Conservation (phyloP, 1,284 basidiomycete genomes). For the Microbotryomycetes sp. region DNA sequence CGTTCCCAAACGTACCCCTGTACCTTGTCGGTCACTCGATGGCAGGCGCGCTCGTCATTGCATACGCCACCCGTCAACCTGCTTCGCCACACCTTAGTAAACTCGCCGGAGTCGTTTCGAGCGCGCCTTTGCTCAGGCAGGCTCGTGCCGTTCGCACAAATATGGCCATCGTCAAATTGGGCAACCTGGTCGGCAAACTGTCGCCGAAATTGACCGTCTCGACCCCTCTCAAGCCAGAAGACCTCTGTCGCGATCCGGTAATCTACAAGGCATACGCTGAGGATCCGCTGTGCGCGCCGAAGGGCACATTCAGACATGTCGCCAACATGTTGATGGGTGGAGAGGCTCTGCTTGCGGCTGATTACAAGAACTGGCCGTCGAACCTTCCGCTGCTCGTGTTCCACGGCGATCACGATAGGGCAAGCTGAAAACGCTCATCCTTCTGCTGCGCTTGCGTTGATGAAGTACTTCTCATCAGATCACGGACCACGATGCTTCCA, state of each 20-base stretch:
- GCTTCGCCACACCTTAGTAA: conserved; percentile 33
- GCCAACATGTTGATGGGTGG: conserved; percentile 40
- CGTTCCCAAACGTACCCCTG: conserved; percentile 29
- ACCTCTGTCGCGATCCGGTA: conserved; percentile 31
- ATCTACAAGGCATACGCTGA: conserved; percentile 29
- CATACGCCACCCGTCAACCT: conserved; percentile 37
- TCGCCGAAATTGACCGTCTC: conserved; percentile 18
- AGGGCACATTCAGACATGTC: conserved; percentile 36
- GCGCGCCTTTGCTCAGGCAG: conserved; percentile 39
- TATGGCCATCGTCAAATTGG: conserved; percentile 15
- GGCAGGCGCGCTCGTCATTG: conserved; percentile 41
- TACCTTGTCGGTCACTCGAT: conserved; percentile 44
- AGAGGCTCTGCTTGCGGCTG: conserved; percentile 31
- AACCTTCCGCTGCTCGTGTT: conserved; percentile 39
- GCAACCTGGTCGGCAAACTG: conserved; percentile 28
- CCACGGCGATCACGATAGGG: conserved; percentile 41
- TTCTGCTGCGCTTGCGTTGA: not conserved
- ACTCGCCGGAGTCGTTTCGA: conserved; percentile 38
- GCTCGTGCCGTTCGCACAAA: conserved; percentile 23
- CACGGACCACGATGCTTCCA: conserved; percentile 7
- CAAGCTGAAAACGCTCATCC: no score
- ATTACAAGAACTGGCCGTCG: conserved; percentile 39
- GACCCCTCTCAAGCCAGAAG: conserved; percentile 30
- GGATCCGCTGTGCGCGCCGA: conserved; percentile 36
- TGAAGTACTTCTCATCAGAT: conserved; percentile 2